These are phyloP conservation scores for Marvania coccoides DNA, from an alignment of 139 green algal genomes.

Conservation along the genomic window DNA sequence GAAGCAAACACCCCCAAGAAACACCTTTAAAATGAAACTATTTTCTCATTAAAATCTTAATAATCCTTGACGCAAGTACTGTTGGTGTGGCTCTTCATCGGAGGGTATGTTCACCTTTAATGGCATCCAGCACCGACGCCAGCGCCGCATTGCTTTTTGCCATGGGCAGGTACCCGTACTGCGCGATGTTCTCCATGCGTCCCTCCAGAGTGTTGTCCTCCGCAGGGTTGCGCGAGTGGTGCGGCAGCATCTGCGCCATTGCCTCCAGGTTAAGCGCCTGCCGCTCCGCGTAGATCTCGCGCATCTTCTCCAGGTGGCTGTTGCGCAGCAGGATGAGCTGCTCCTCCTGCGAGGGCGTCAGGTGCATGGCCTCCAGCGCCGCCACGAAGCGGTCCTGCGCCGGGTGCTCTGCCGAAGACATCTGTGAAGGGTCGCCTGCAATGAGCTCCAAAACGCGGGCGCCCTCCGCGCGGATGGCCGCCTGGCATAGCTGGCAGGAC, in stretches of 20 bases:
- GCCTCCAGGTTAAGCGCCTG: constrained; percentile 31
- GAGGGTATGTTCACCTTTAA: too few species aligned
- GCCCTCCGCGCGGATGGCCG: constrained; percentile 21
- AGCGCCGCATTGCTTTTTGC: constrained; percentile 20
- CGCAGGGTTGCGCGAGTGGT: constrained; percentile 1
- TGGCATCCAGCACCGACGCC: constrained; percentile 13
- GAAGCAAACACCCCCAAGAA: too few species aligned
- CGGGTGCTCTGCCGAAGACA: not conserved
- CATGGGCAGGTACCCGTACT: constrained; percentile 6
- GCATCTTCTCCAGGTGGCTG: constrained; percentile 30
- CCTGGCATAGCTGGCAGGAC: constrained; percentile 34
- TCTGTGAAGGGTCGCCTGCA: not conserved
- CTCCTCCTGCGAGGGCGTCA: constrained; percentile 21
- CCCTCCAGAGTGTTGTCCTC: constrained; percentile 28
- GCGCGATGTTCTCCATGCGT: constrained; percentile 5
- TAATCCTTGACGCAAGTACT: too few species aligned
- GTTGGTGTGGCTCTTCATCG: too few species aligned
- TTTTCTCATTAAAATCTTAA: too few species aligned
- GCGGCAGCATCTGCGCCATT: constrained; percentile 31
- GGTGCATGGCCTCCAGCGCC: constrained; percentile 20
- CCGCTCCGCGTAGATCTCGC: constrained; percentile 28
- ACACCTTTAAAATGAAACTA: too few species aligned
- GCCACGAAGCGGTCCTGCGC: not conserved
- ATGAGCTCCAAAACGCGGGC: constrained; percentile 25
- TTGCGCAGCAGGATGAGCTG: constrained; percentile 22